These are phyloP conservation scores for Paraphaeosphaeria sporulosa DNA, from an alignment of 2,329 filamentous ascomycete species.

Conservation along the genomic window DNA sequence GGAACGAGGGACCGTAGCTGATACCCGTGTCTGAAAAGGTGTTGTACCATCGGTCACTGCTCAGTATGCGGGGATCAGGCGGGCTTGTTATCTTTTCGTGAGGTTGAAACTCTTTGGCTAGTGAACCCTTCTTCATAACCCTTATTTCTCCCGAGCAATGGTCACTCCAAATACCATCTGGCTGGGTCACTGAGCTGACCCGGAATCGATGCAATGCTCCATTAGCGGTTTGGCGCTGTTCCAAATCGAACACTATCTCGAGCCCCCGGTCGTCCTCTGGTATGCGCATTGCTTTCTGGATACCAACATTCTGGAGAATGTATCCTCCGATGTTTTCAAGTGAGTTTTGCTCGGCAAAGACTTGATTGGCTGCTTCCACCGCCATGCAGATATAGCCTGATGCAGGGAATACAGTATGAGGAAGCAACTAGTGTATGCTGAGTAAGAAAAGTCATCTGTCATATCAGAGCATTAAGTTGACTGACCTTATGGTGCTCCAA, in stretches of 20 bases:
- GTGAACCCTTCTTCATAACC: no score
- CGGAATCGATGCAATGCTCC: no score
- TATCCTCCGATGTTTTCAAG: background rate
- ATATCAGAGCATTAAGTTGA: no score
- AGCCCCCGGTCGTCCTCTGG: constrained; percentile 30
- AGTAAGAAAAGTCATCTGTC: no score
- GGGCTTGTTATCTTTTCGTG: no score
- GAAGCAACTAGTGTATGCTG: constrained; percentile 27
- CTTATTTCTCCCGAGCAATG: no score
- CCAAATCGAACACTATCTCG: constrained; percentile 26
- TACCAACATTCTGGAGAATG: constrained; percentile 31
- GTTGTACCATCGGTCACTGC: constrained; percentile 29
- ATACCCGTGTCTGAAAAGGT: constrained; percentile 26
- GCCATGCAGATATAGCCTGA: constrained; percentile 56
- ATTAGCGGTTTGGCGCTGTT: no score
- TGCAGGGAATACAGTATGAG: constrained; percentile 52
- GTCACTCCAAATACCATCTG: no score
- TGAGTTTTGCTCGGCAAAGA: background rate
- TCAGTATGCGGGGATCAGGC: no score
- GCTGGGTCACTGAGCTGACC: no score
- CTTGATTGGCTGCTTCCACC: constrained; percentile 47
- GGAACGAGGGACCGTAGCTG: constrained; percentile 31
- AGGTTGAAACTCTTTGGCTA: no score
- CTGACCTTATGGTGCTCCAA: background rate
- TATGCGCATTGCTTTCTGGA: constrained; percentile 27